Evolutionary conservation across 1,284 basidiomycete species (phyloP).

Genomic region (Marasmius sp.): DNA sequence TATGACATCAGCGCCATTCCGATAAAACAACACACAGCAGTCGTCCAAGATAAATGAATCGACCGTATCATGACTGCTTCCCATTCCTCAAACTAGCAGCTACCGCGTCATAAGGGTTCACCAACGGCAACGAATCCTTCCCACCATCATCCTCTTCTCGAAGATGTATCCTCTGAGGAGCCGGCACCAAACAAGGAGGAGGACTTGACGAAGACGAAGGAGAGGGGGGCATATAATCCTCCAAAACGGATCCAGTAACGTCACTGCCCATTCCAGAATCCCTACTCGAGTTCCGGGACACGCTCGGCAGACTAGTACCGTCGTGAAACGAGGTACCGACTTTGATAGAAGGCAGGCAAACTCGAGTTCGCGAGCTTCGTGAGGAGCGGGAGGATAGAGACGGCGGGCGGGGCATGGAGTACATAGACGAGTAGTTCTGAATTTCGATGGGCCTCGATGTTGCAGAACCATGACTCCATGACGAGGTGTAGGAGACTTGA

Average conservation of each 20-base stretch:
- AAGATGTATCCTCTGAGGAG: conserved; percentile 13
- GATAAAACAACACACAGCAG: too few relatives aligned
- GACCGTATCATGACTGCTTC: background rate
- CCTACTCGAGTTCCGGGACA: background rate
- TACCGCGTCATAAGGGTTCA: conserved; percentile 13
- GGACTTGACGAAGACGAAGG: background rate
- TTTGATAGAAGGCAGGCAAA: background rate
- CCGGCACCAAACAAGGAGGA: conserved; percentile 13
- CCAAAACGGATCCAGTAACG: conserved; percentile 12
- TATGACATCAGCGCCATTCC: too few relatives aligned
- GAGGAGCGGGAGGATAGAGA: conserved; percentile 1
- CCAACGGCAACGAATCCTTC: background rate
- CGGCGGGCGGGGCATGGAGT: background rate
- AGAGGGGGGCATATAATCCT: conserved; percentile 9
- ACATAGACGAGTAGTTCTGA: background rate
- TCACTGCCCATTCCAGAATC: background rate
- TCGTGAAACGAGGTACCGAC: background rate
- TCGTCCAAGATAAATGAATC: background rate
- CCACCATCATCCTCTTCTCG: conserved; percentile 1
- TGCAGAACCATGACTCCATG: background rate
- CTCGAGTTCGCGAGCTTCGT: background rate
- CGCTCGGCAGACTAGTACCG: background rate
- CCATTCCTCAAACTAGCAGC: conserved; percentile 9
- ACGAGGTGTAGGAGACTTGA: background rate
- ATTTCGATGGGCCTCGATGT: background rate